phyloP scores from a whole-genome alignment of 805 yeast genomes.

The Candida schatavii region DNA sequence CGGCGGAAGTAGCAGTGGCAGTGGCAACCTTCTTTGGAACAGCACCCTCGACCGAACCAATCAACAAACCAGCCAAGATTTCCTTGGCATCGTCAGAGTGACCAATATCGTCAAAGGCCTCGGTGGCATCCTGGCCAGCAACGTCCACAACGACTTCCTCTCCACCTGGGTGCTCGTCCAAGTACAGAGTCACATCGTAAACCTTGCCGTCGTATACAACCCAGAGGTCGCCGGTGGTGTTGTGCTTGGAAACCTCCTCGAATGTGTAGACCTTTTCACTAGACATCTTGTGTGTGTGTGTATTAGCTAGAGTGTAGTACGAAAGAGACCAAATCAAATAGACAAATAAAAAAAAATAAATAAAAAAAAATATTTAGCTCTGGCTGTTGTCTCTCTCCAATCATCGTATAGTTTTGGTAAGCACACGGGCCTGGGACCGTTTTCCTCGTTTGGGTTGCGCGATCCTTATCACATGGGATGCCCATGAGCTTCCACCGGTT shows the following conservation, averaged over 20 bases:
- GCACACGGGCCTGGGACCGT: conserved; percentile 3
- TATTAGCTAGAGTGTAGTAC: conserved; percentile 1
- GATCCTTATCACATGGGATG: conserved; percentile 5
- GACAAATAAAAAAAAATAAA: not conserved
- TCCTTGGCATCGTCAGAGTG: conserved; percentile 96
- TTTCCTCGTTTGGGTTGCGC: not conserved
- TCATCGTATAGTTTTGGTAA: conserved; percentile 2
- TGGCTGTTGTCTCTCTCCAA: conserved; percentile 3
- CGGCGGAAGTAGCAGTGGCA: conserved; percentile 13
- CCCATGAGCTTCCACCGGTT: too few species aligned
- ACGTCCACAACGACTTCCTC: conserved; percentile 44
- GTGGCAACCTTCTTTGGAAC: conserved; percentile 30
- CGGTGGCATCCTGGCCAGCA: conserved; percentile 46
- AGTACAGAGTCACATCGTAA: conserved; percentile 38
- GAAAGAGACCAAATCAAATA: not conserved
- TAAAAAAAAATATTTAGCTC: conserved; percentile 1
- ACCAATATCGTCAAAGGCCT: conserved; percentile 72
- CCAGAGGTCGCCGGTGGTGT: conserved; percentile 41
- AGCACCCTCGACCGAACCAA: conserved; percentile 78
- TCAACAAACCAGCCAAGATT: conserved; percentile 58
- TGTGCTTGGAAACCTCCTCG: conserved; percentile 47
- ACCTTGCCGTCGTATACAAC: conserved; percentile 43
- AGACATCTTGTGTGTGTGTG: conserved; percentile 3
- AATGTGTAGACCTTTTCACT: conserved; percentile 48
- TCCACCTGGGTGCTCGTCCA: conserved; percentile 50